phyloP scores from a whole-genome alignment of 805 yeast genomes.

The Wickerhamomyces sydowiorum region DNA sequence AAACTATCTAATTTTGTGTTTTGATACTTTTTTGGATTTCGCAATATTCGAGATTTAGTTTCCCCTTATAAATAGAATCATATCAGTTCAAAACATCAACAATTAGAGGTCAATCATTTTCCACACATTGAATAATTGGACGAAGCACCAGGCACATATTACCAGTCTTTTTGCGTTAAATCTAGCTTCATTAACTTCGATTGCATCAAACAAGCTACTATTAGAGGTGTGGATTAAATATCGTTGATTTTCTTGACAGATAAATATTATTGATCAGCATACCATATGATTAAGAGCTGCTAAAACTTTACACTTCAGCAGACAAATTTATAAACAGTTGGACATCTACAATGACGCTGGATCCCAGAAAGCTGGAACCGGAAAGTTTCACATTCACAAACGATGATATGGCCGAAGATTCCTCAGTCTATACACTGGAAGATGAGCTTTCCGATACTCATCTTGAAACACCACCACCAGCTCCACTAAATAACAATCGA shows the following conservation, averaged over 20 bases:
- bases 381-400: constrained; percentile 12
- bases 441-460: constrained; percentile 4
- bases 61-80: background rate
- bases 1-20: no score
- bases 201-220: no score
- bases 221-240: no score
- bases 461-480: background rate
- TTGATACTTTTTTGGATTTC: no score
- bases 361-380: constrained; percentile 15
- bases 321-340: background rate
- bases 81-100: background rate
- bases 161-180: no score
- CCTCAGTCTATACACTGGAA: constrained; percentile 16
- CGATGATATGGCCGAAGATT: constrained; percentile 7
- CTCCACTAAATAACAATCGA: background rate
- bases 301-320: background rate
- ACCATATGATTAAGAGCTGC: no score
- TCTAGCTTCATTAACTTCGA: no score
- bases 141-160: no score
- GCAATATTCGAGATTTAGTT: background rate
- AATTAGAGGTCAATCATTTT: no score
- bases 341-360: constrained; percentile 17
- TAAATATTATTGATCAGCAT: no score
- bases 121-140: no score
- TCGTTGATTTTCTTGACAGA: no score